These are phyloP conservation scores for Erysiphe neolycopersici DNA, from an alignment of 2,329 filamentous ascomycete genomes.

Conservation along the genomic window DNA sequence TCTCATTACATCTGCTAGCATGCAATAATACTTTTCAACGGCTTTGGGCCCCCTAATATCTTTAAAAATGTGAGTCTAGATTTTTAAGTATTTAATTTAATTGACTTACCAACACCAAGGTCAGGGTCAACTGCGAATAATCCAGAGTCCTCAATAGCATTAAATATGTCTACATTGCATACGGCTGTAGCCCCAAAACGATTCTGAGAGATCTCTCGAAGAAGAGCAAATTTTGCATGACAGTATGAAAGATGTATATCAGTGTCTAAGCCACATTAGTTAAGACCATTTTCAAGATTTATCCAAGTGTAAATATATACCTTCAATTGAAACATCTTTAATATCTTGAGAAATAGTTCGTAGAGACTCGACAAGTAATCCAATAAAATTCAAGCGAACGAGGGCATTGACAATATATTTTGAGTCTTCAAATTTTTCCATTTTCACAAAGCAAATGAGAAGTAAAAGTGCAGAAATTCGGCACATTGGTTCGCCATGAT, in stretches of 20 bases:
- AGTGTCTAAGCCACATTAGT: constrained; percentile 11
- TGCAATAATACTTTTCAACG: constrained; percentile 28
- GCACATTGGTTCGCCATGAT: constrained; percentile 54
- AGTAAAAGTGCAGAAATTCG: constrained; percentile 68
- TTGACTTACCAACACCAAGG: constrained; percentile 41
- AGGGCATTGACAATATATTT: constrained; percentile 53
- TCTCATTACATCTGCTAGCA: constrained; percentile 56
- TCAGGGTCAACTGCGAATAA: constrained; percentile 81
- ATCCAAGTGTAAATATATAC: constrained; percentile 14
- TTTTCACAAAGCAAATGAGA: constrained; percentile 48
- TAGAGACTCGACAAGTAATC: constrained; percentile 70
- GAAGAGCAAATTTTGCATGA: constrained; percentile 52
- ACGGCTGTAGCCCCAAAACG: constrained; percentile 62
- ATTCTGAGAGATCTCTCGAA: constrained; percentile 64
- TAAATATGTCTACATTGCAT: constrained; percentile 73
- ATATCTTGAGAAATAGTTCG: constrained; percentile 51
- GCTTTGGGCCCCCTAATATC: constrained; percentile 10
- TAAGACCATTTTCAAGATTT: not conserved
- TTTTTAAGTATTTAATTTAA: not conserved
- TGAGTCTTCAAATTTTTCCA: constrained; percentile 46
- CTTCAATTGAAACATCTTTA: constrained; percentile 25
- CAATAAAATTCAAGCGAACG: constrained; percentile 69
- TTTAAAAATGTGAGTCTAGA: constrained; percentile 2
- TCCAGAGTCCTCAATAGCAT: constrained; percentile 51
- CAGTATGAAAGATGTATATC: constrained; percentile 19